phyloP scores from a whole-genome alignment of 768 basidiomycete genomes.

The Tricholomella constricta region DNA sequence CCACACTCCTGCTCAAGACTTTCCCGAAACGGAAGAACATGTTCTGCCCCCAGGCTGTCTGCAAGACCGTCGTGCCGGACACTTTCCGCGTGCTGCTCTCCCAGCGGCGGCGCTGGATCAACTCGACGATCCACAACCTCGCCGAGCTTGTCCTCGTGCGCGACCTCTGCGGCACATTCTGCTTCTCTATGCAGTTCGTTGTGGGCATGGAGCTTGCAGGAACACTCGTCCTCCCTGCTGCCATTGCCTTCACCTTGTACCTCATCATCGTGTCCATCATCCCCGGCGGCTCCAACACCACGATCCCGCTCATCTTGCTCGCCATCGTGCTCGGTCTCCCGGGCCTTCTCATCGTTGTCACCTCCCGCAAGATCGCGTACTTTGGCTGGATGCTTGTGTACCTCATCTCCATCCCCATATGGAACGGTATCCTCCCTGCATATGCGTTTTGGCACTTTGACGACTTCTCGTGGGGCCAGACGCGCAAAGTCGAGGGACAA shows the following conservation, averaged over 20 bases:
- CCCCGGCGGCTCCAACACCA: slow-evolving; percentile 73
- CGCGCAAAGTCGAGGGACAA: slow-evolving; percentile 79
- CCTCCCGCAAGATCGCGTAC: slow-evolving; percentile 91
- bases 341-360: slow-evolving; percentile 93
- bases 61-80: slow-evolving; percentile 98
- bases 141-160: slow-evolving; percentile 93
- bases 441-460: slow-evolving; percentile 99
- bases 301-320: slow-evolving; percentile 90
- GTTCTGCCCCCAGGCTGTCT: slow-evolving; percentile 98
- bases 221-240: slow-evolving; percentile 94
- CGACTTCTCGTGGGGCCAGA: slow-evolving; percentile 98
- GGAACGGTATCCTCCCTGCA: slow-evolving; percentile 94
- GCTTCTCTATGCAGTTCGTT: slow-evolving; percentile 99
- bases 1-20: slow-evolving; percentile 96
- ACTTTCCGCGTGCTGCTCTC: slow-evolving; percentile 92
- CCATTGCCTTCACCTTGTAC: slow-evolving; percentile 96
- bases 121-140: slow-evolving; percentile 97
- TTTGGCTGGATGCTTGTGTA: slow-evolving; percentile 98
- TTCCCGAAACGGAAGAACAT: slow-evolving; percentile 99
- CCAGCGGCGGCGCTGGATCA: slow-evolving; percentile 99
- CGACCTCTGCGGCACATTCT: slow-evolving; percentile 99
- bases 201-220: slow-evolving; percentile 98
- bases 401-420: slow-evolving; percentile 88
- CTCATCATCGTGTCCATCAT: slow-evolving; percentile 88
- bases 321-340: slow-evolving; percentile 96